phyloP scores from a whole-genome alignment of 768 basidiomycete genomes.

The Trametes coccinea region DNA sequence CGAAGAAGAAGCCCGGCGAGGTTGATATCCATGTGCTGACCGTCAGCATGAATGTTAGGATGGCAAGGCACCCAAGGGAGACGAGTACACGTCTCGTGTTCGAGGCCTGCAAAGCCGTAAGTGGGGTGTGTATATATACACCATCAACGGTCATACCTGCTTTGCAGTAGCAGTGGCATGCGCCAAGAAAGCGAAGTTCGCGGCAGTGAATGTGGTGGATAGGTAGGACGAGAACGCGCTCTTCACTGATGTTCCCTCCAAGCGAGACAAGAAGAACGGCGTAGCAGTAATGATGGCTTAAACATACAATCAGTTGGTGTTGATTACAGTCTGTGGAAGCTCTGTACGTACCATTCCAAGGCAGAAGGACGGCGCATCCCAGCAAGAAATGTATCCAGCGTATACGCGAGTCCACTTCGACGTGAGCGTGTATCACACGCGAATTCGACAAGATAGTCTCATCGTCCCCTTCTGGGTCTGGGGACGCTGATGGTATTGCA shows the following conservation, averaged over 20 bases:
- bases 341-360: conserved; percentile 77
- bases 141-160: conserved; percentile 46
- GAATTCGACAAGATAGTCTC: background rate
- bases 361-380: conserved; percentile 77
- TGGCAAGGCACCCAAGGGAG: conserved; percentile 50
- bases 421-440: background rate
- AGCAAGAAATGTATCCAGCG: conserved; percentile 70
- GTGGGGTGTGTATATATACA: background rate
- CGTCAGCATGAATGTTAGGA: conserved; percentile 59
- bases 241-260: conserved; percentile 58
- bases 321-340: background rate
- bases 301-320: background rate
- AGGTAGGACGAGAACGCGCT: conserved; percentile 50
- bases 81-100: conserved; percentile 58
- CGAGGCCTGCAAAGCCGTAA: conserved; percentile 45
- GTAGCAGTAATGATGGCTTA: conserved; percentile 84
- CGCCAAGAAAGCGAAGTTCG: conserved; percentile 70
- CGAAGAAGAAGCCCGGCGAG: conserved; percentile 57
- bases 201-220: conserved; percentile 50
- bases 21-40: conserved; percentile 63
- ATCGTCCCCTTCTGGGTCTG: conserved; percentile 19
- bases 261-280: conserved; percentile 74
- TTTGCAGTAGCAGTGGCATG: conserved; percentile 72
- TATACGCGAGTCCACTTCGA: conserved; percentile 41
- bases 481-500: conserved; percentile 28